Percentiles rank a stretch among this genome's conserved stretches.
These are phyloP conservation scores for Arabis alpina DNA, from an alignment of 345 rosid species.

Conservation along the genomic window DNA sequence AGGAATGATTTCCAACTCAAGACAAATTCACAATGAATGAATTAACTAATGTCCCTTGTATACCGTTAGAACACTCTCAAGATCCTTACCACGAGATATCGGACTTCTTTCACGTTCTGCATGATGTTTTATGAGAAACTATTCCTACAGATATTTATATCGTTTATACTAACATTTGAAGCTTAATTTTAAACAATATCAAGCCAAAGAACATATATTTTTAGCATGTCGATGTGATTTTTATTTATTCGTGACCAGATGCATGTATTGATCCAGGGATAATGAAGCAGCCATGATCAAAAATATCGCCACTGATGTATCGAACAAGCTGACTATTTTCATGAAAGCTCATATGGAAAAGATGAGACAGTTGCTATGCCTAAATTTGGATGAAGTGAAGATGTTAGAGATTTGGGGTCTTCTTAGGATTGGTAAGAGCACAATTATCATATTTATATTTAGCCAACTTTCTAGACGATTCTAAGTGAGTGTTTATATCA, in stretches of 20 bases:
- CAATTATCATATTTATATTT: neutral
- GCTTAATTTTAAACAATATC: too few species aligned
- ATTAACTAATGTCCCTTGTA: neutral
- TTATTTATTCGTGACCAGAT: neutral
- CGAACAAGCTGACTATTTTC: conserved; percentile 13
- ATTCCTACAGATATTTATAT: too few species aligned
- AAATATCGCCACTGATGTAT: conserved; percentile 11
- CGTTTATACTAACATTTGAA: too few species aligned
- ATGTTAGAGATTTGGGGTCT: conserved; percentile 22
- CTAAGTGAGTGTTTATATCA: conserved; percentile 19
- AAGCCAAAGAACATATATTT: too few species aligned
- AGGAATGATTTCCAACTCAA: too few species aligned
- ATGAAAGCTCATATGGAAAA: conserved; percentile 13
- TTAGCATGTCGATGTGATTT: neutral
- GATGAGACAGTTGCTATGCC: neutral
- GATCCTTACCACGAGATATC: too few species aligned
- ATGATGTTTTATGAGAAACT: too few species aligned
- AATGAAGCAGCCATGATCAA: conserved; percentile 30
- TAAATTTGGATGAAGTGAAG: conserved; percentile 20
- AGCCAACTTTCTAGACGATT: conserved; percentile 8
- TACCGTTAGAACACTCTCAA: too few species aligned
- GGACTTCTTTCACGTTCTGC: too few species aligned
- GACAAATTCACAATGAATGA: too few species aligned
- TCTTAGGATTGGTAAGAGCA: conserved; percentile 31
- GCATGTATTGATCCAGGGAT: conserved; percentile 2